phyloP scores from a whole-genome alignment of 176 grass and related monocot genomes.

The Oryza coarctata region DNA sequence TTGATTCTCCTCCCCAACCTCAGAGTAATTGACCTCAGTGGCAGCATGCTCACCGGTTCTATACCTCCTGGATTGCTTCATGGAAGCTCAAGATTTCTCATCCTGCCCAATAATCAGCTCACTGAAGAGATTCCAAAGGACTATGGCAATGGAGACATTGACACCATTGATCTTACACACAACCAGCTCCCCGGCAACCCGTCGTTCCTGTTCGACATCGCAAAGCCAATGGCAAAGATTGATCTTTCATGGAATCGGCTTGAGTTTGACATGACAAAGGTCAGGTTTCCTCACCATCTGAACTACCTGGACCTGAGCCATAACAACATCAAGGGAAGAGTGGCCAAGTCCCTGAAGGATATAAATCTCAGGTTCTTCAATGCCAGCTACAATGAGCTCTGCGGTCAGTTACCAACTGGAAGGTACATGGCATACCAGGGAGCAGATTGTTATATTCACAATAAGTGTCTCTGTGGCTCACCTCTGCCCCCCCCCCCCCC shows the following conservation, averaged over 20 bases:
- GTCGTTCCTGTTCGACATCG: conserved; percentile 41
- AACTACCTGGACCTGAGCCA: conserved; percentile 57
- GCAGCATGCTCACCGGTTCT: conserved; percentile 51
- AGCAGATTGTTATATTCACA: conserved; percentile 39
- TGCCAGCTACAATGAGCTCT: conserved; percentile 62
- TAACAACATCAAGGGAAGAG: conserved; percentile 48
- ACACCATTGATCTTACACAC: conserved; percentile 48
- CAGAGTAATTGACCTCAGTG: conserved; percentile 42
- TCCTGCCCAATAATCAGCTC: conserved; percentile 50
- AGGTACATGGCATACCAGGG: conserved; percentile 21
- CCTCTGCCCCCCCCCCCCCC: conserved; percentile 38
- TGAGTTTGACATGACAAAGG: conserved; percentile 49
- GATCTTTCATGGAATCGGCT: conserved; percentile 56
- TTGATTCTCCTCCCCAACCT: conserved; percentile 44
- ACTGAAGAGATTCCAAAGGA: conserved; percentile 38
- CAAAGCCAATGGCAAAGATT: conserved; percentile 45
- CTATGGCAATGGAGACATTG: conserved; percentile 24
- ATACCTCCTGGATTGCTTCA: conserved; percentile 47
- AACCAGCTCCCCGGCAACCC: conserved; percentile 48
- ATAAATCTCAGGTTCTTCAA: conserved; percentile 38
- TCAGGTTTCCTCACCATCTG: conserved; percentile 41
- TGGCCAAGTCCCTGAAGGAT: conserved; percentile 46
- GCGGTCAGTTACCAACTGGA: conserved; percentile 43
- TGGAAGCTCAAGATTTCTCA: conserved; percentile 39
- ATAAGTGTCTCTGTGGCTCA: conserved; percentile 62